Base-by-base conservation (phyloP, 129 eudicot species). In the Flaveria robusta region DNA sequence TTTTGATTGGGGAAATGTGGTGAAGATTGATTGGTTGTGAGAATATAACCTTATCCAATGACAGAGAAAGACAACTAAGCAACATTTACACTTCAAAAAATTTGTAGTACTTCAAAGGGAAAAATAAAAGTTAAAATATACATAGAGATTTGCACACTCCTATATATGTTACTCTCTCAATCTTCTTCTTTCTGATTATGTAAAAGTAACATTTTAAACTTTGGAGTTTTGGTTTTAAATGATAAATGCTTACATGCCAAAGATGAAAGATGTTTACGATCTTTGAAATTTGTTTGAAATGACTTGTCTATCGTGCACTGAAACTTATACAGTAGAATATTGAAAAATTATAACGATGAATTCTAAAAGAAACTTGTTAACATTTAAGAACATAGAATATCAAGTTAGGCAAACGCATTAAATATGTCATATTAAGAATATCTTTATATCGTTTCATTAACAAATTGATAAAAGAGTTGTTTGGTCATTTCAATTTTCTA, bases 11-110 rank as follows among this genome's bases (percentile, higher is more conserved):
- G 63, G 59, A 76, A 79, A 86, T 58, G 83, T 86, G 85, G 85
- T 76, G 81, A 46, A 19, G 27, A 76, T 65, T 63, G 83, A 86
- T 86, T 86, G 89, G 89, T 60, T 81, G 81, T 50, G 24, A 42
- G 77, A 77, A 72, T 68, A 66, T 80, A 76, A 79, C 84, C 88
- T 84, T 84, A 84, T 87, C 91, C 88, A 84, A 75, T 76, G 70
- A 46, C 71, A 66, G 77, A 65, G 70, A 81, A 59, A 67, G 83
- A 72, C 83, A 72, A 77, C 85, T 77, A 81, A 81, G 83, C 79
- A 50, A 50, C 63, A 55, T 41, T 49, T 70, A 74, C 76, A 71
- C 81, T 49, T 66, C 54, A 70, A 66, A 43, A 52, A n/a, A 11
- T 63, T 27, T 70, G 64, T 77, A 79, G 56, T 55, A 45, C 72